These are phyloP conservation scores for Tetracladium maxilliforme DNA, from an alignment of 2,329 filamentous ascomycete genomes.

Conservation along the genomic window DNA sequence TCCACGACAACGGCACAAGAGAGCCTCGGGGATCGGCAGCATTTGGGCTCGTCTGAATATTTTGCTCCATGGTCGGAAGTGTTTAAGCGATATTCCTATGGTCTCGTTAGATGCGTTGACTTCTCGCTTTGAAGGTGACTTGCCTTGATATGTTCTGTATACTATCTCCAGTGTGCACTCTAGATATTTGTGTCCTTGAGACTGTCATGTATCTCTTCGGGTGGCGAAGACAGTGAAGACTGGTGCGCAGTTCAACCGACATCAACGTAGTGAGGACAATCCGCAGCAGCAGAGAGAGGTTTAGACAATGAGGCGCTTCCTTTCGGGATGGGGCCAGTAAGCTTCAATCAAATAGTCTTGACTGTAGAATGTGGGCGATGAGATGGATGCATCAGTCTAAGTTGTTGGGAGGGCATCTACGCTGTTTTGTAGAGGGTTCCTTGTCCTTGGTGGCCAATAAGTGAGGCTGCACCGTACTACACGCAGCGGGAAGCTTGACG, in stretches of 20 bases:
- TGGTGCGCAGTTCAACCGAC: constrained; percentile 42
- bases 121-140: constrained; percentile 7
- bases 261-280: constrained; percentile 31
- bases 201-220: constrained; percentile 38
- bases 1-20: constrained; percentile 22
- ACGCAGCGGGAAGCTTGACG: no score
- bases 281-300: no score
- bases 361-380: no score
- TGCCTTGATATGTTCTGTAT: constrained; percentile 27
- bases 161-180: constrained; percentile 39
- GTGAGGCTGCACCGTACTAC: no score
- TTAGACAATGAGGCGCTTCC: no score
- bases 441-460: no score
- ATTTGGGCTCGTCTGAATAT: not conserved
- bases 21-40: constrained; percentile 1
- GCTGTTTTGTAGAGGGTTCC: no score
- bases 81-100: no score
- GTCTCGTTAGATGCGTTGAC: not conserved
- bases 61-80: constrained; percentile 1
- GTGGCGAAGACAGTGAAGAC: constrained; percentile 35
- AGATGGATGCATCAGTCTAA: no score
- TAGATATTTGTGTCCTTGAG: constrained; percentile 39
- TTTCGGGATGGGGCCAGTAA: no score
- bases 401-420: no score
- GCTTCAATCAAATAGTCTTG: no score